Evolutionary conservation across 106 monocot genomes (phyloP), one percentile per base, ranked within the genome.

Genomic region (Gastrodia elata): DNA sequence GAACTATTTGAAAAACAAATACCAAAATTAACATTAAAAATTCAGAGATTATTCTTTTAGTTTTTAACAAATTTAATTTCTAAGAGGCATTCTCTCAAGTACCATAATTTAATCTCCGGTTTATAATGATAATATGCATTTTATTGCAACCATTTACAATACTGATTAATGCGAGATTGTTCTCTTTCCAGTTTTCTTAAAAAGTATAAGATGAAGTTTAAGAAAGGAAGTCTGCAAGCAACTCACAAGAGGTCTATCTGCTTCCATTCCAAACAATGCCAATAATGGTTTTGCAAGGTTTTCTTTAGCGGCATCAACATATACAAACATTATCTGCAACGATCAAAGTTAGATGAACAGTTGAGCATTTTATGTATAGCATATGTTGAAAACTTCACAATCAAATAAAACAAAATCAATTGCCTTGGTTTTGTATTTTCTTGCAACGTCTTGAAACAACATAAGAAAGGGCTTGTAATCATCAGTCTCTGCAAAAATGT

Each of bases 261-360:
- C 14, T 80, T 98, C 93, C 28, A 93, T 56, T 10, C 93, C 98
- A 87, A 84, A 91, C 64, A 98, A 74, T 74, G 86, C 85, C 34
- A 98, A 72, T 82, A 98, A 98, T 37, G 98, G 98, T 77, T 88
- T 98, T 77, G 98, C 88, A 85, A 93, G 88, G 76, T 85, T 82
- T 46, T 98, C 98, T 78, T 98, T 91, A 55, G 83, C 37, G 61
- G 86, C 80, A 80, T 98, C 91, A 44, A 91, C 93, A 73, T 85
- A 81, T 59, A 93, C 71, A 82, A 98, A 93, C 85, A 98, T 82
- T 77, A 98, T 81, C 98, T 98, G 84, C 52, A 26, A 76, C 42
- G 41, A 69, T 6, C 8, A 48, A 20, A 46, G 20, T 38, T 38
- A 16, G 8, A 69, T 32, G 59, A 57, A 74, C 28, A 57, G 9